phyloP scores from a whole-genome alignment of 1,284 basidiomycete genomes.

The Ceratobasidium sp. region DNA sequence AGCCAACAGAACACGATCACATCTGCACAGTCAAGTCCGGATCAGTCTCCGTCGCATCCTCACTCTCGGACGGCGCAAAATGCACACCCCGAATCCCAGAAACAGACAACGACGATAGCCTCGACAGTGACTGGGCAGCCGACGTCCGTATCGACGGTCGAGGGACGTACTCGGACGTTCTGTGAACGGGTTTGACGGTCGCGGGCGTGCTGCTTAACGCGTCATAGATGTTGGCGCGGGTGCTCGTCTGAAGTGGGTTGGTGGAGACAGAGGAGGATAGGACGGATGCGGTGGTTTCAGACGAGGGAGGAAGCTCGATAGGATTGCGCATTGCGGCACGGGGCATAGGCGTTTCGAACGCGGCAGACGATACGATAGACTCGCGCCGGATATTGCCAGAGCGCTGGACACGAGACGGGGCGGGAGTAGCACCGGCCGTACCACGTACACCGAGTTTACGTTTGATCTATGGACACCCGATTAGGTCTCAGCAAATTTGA shows the following conservation, averaged over 20 bases:
- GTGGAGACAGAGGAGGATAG: conserved; percentile 35
- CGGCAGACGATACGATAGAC: conserved; percentile 26
- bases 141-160: conserved; percentile 23
- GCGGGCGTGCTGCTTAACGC: conserved; percentile 22
- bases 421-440: conserved; percentile 73
- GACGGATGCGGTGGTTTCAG: conserved; percentile 19
- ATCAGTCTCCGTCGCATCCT: conserved; percentile 4
- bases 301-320: conserved; percentile 6
- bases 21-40: conserved; percentile 6
- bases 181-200: conserved; percentile 20
- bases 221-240: conserved; percentile 38
- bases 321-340: conserved; percentile 25
- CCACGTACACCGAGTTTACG: conserved; percentile 74
- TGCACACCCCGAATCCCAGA: conserved; percentile 38
- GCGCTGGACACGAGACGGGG: conserved; percentile 54
- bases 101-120: conserved; percentile 4
- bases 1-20: not conserved
- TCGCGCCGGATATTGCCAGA: conserved; percentile 15
- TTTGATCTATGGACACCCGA: conserved; percentile 71
- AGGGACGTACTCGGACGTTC: not conserved
- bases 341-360: conserved; percentile 34
- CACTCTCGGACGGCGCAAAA: conserved; percentile 35
- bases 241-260: conserved; percentile 27
- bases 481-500: too few species aligned
- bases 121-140: not conserved